Percentiles rank a stretch among this genome's conserved stretches.
Evolutionary conservation across 805 yeast genomes (phyloP).

Genomic region (Ogataea trehalophila): DNA sequence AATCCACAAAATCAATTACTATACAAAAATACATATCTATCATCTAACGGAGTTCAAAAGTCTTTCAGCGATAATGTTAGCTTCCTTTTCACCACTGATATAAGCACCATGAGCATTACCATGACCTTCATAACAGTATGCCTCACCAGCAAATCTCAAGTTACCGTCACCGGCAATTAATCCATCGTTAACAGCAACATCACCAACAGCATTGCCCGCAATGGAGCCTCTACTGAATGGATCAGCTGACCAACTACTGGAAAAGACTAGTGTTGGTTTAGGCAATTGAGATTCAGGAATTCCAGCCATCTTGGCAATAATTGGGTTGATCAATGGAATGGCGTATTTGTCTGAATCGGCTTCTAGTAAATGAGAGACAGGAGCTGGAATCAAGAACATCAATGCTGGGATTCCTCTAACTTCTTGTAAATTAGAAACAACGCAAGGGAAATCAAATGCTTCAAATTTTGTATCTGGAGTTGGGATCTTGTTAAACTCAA

Average conservation of each 20-base stretch:
- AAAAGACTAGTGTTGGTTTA: conserved; percentile 21
- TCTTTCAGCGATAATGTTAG: conserved; percentile 16
- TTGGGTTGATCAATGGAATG: conserved; percentile 39
- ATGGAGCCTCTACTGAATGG: conserved; percentile 48
- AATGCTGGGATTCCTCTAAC: conserved; percentile 33
- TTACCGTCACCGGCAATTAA: conserved; percentile 29
- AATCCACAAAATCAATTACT: neutral
- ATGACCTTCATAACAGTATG: conserved; percentile 44
- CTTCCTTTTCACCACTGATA: conserved; percentile 45
- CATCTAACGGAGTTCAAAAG: neutral
- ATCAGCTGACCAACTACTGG: conserved; percentile 44
- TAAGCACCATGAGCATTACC: conserved; percentile 57
- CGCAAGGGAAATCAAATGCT: conserved; percentile 27
- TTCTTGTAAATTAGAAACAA: conserved; percentile 23
- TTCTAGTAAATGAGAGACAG: conserved; percentile 44
- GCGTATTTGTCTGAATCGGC: conserved; percentile 32
- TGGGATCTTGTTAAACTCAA: conserved; percentile 12
- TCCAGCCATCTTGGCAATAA: conserved; percentile 29
- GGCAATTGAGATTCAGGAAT: conserved; percentile 18
- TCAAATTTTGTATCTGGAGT: conserved; percentile 6
- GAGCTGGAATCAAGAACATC: conserved; percentile 42
- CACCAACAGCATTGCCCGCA: conserved; percentile 38
- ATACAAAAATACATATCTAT: neutral
- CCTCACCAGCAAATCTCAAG: conserved; percentile 53
- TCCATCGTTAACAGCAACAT: conserved; percentile 33